phyloP scores from a whole-genome alignment of 441 rosid species.

The Pelargonium australe region DNA sequence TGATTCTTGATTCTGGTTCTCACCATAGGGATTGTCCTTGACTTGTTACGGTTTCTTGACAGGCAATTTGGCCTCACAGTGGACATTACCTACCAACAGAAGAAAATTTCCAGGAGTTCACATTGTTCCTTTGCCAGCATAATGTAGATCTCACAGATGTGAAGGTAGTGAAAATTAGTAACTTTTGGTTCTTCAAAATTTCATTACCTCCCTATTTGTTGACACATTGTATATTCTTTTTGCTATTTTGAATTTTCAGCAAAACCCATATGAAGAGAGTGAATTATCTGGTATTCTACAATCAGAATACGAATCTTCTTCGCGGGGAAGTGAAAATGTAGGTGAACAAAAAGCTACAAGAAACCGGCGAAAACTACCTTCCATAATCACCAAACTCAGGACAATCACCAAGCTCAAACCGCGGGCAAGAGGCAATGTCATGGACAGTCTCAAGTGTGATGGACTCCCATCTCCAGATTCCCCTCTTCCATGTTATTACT shows the following conservation, averaged over 20 bases:
- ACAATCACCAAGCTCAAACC: slow-evolving; percentile 30
- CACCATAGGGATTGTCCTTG: background rate
- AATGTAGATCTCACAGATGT: slow-evolving; percentile 69
- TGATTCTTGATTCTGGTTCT: background rate
- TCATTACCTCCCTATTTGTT: no score
- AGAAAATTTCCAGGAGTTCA: slow-evolving; percentile 68
- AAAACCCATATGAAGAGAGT: slow-evolving; percentile 54
- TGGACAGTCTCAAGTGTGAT: slow-evolving; percentile 22
- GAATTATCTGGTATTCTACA: slow-evolving; percentile 29
- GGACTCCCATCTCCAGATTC: background rate
- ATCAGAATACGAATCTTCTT: slow-evolving; percentile 26
- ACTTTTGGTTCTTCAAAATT: no score
- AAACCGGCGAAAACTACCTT: slow-evolving; percentile 21
- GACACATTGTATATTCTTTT: no score
- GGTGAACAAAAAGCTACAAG: slow-evolving; percentile 11
- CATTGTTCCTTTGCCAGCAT: slow-evolving; percentile 61
- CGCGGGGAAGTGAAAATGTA: slow-evolving; percentile 22
- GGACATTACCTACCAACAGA: slow-evolving; percentile 95
- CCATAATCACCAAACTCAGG: slow-evolving; percentile 36
- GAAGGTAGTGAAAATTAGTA: slow-evolving; percentile 34
- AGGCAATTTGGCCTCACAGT: slow-evolving; percentile 98
- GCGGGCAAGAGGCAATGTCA: slow-evolving; percentile 15
- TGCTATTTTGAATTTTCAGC: slow-evolving; percentile 28
- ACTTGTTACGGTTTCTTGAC: slow-evolving; percentile 12
- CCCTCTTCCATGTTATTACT: slow-evolving; percentile 10